Conservation (phyloP, 2,329 filamentous ascomycete genomes). For the Monilinia vaccinii-corymbosi region DNA sequence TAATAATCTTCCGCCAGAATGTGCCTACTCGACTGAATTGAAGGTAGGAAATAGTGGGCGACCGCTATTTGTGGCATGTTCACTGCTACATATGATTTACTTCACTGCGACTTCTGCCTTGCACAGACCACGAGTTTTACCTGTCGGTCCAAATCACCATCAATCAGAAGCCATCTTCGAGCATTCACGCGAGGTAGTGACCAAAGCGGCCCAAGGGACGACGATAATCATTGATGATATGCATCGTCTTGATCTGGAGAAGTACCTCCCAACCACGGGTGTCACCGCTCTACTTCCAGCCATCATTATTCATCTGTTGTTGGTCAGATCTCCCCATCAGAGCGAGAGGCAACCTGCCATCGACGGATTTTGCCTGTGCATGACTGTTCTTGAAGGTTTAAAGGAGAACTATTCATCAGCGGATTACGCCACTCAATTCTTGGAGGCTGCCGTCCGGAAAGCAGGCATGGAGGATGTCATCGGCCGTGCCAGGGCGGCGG, state of each 20-base stretch:
- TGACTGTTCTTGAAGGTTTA: constrained; percentile 80
- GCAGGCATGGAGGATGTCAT: constrained; percentile 52
- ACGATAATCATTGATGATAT: constrained; percentile 75
- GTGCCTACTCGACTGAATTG: constrained; percentile 53
- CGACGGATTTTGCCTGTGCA: constrained; percentile 80
- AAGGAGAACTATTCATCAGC: constrained; percentile 86
- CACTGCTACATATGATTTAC: constrained; percentile 89
- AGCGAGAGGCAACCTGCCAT: constrained; percentile 64
- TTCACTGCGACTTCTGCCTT: constrained; percentile 85
- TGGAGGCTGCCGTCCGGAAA: constrained; percentile 86
- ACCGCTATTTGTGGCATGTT: constrained; percentile 60
- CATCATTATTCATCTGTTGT: constrained; percentile 86
- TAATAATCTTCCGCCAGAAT: constrained; percentile 59
- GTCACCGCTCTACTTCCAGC: constrained; percentile 86
- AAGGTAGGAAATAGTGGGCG: constrained; percentile 51
- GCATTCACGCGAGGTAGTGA: constrained; percentile 71
- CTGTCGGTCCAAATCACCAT: constrained; percentile 48
- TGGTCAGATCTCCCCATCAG: constrained; percentile 76
- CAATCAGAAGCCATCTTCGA: constrained; percentile 64
- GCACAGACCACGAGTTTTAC: constrained; percentile 83
- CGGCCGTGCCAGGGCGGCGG: neutral
- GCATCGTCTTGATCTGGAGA: constrained; percentile 62
- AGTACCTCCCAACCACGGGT: constrained; percentile 77
- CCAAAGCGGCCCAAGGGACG: constrained; percentile 75
- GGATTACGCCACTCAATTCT: constrained; percentile 91